phyloP scores from a whole-genome alignment of 306 rosid species.

The Rosa multiflora region DNA sequence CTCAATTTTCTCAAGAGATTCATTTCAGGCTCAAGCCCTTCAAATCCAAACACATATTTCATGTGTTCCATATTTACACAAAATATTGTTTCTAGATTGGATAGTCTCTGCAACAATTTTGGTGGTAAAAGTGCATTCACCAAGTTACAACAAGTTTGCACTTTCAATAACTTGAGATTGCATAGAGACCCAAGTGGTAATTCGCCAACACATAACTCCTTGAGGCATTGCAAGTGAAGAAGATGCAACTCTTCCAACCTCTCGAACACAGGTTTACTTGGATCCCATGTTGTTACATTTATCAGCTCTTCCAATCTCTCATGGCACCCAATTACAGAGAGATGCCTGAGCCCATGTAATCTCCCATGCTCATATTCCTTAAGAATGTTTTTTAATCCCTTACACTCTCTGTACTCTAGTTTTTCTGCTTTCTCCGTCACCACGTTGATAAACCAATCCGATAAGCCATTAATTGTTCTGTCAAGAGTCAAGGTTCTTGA shows the following conservation, averaged over 20 bases:
- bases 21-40: background rate
- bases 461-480: background rate
- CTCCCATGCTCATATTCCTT: background rate
- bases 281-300: background rate
- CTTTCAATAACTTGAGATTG: background rate
- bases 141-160: background rate
- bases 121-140: background rate
- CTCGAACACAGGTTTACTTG: background rate
- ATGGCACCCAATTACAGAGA: background rate
- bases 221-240: background rate
- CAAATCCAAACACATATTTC: background rate
- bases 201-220: background rate
- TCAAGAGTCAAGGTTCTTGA: background rate
- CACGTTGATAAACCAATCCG: background rate
- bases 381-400: background rate
- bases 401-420: background rate
- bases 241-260: background rate
- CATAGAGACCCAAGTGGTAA: background rate
- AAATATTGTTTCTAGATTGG: background rate
- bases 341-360: background rate
- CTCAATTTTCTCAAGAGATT: background rate
- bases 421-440: conserved; percentile 3
- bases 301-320: background rate
- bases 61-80: background rate
- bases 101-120: background rate